phyloP scores from a whole-genome alignment of 2,329 filamentous ascomycete genomes.

The Xylaria multiplex region DNA sequence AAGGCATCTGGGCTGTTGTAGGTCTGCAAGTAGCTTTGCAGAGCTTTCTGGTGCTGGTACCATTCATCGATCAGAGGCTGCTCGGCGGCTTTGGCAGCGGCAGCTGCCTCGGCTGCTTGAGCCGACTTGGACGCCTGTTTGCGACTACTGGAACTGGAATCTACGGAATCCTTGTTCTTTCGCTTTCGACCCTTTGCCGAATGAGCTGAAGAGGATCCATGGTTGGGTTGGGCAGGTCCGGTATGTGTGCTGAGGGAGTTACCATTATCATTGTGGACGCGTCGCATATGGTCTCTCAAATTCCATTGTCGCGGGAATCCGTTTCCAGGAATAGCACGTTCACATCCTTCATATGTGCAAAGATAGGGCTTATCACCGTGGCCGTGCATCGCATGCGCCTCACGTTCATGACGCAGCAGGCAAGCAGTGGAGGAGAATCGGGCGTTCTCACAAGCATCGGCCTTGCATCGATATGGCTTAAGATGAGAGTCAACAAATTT shows the following conservation, averaged over 20 bases:
- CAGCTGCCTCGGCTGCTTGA: slow-evolving; percentile 48
- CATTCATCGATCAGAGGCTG: slow-evolving; percentile 63
- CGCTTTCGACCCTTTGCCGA: slow-evolving; percentile 65
- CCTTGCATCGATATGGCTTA: slow-evolving; percentile 96
- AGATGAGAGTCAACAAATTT: slow-evolving; percentile 98
- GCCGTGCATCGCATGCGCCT: slow-evolving; percentile 94
- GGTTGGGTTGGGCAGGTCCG: slow-evolving; percentile 55
- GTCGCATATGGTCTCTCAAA: slow-evolving; percentile 95
- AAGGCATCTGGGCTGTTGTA: slow-evolving; percentile 62
- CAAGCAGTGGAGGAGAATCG: slow-evolving; percentile 96
- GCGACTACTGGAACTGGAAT: slow-evolving; percentile 55
- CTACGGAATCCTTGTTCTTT: slow-evolving; percentile 62
- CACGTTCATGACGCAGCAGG: slow-evolving; percentile 91
- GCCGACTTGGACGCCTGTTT: slow-evolving; percentile 60
- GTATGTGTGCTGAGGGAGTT: slow-evolving; percentile 46
- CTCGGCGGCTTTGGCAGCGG: slow-evolving; percentile 49
- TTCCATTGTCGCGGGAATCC: slow-evolving; percentile 97
- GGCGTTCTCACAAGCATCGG: slow-evolving; percentile 81
- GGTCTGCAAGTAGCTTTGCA: slow-evolving; percentile 67
- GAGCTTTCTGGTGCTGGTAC: slow-evolving; percentile 70
- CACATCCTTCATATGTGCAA: slow-evolving; percentile 87
- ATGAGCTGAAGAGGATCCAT: slow-evolving; percentile 46
- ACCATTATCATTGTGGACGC: slow-evolving; percentile 78
- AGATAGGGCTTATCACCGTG: slow-evolving; percentile 93
- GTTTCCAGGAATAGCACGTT: slow-evolving; percentile 81